Evolutionary conservation across 768 basidiomycete genomes (phyloP).

Genomic region (Xerocomus spinulosus): DNA sequence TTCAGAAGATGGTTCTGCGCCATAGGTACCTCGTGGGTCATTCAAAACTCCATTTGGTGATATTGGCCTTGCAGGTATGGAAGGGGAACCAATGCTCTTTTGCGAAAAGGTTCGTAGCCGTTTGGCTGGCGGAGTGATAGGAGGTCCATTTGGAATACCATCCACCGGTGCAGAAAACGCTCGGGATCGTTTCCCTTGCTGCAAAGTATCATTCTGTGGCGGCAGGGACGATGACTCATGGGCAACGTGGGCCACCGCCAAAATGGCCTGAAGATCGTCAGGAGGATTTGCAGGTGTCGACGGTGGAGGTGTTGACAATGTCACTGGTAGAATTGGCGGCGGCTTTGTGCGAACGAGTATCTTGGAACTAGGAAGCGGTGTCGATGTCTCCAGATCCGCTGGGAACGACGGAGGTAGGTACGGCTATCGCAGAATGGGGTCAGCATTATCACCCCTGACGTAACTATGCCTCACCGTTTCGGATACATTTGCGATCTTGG

Average conservation of each 20-base stretch:
- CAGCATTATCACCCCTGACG: slow-evolving; percentile 9
- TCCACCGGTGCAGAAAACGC: slow-evolving; percentile 28
- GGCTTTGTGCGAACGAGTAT: slow-evolving; percentile 38
- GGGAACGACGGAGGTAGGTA: slow-evolving; percentile 56
- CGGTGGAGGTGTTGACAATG: slow-evolving; percentile 25
- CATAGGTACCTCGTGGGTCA: slow-evolving; percentile 1
- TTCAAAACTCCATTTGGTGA: slow-evolving; percentile 9
- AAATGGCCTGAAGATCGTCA: slow-evolving; percentile 10
- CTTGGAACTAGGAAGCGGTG: slow-evolving; percentile 34
- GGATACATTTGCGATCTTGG: slow-evolving; percentile 33
- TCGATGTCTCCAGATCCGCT: slow-evolving; percentile 49
- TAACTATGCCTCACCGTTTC: slow-evolving; percentile 33
- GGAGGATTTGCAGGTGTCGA: slow-evolving; percentile 20
- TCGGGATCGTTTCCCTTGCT: slow-evolving; percentile 28
- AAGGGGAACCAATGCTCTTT: not conserved
- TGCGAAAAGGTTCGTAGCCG: slow-evolving; percentile 14
- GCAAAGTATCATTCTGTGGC: slow-evolving; percentile 11
- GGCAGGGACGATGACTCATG: slow-evolving; percentile 13
- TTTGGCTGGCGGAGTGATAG: slow-evolving; percentile 24
- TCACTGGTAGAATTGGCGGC: slow-evolving; percentile 34
- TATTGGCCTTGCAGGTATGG: not conserved
- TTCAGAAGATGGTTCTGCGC: not conserved
- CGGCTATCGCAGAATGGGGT: slow-evolving; percentile 28
- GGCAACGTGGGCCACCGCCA: slow-evolving; percentile 6
- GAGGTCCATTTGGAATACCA: slow-evolving; percentile 9